Evolutionary conservation across 495 filamentous ascomycete species (phyloP), one percentile per base, ranked within the genome.

Genomic region (Poronia punctata): DNA sequence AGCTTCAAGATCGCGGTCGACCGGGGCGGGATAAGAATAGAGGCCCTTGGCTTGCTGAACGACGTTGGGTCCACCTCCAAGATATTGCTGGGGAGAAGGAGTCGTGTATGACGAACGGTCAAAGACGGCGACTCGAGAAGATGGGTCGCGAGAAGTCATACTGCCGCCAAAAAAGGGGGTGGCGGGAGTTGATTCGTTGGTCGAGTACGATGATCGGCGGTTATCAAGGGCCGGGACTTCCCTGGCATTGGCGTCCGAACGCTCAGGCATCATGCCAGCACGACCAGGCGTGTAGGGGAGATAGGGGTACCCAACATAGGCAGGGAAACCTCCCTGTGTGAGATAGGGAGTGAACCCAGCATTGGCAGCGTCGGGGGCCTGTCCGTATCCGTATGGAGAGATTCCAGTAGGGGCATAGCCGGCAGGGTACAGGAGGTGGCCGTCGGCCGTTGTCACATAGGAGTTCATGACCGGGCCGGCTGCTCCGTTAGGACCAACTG

Each of bases 1-100:
- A 15, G 71, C 70, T 46, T 90, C 74, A 20, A 95, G 68, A 20
- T 85, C 76, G 41, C 78, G 70, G 20, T 83, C 66, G 35, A 82
- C 65, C 32, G 30, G 20, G 20, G 35, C 23, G 23, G 35, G 37
- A 38, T 74, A 76, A 41, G 70, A 70, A 16, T 59, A 56, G 28
- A 63, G 52, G 33, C 66, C 56, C 61, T 82, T 83, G 22, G 61
- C 47, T 25, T 69, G 61, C 21, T 66, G 63, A 3, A 61, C 56
- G 43, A 56, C 37, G 21, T 45, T 45, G 21, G 42, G 34, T n/a
- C 43, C 46, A 41, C 61, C 48, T 38, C 56, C 60, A 32, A 66
- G 45, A 39, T 77, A 54, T 52, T 80, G 77, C 34, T 79, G 75
- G 5, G 81, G 80, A 12, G 82, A 84, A 9, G 80, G 81, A 10